Conservation (phyloP, 2,329 filamentous ascomycete species). For the Neocatenulostroma microsporum region DNA sequence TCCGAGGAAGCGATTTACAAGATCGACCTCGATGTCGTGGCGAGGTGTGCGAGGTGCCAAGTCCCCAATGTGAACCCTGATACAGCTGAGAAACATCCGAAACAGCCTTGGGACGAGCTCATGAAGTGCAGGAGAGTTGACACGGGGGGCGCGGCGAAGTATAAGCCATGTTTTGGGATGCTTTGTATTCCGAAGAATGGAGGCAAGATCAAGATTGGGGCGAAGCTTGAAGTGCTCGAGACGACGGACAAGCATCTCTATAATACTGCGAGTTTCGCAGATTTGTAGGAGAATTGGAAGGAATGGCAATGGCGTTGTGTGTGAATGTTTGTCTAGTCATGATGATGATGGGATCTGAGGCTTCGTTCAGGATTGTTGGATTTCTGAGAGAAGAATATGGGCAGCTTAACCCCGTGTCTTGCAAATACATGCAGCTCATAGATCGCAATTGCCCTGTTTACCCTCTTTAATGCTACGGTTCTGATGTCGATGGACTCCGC, state of each 20-base stretch:
- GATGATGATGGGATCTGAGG: too few relatives aligned
- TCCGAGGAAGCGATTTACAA: slow-evolving; percentile 28
- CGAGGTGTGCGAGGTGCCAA: slow-evolving; percentile 53
- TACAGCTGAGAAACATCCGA: slow-evolving; percentile 51
- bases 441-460: too few relatives aligned
- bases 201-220: slow-evolving; percentile 50
- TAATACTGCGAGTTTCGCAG: slow-evolving; percentile 28
- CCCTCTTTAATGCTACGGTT: too few relatives aligned
- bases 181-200: slow-evolving; percentile 52
- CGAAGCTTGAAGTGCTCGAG: slow-evolving; percentile 50
- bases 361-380: too few relatives aligned
- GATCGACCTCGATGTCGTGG: slow-evolving; percentile 50
- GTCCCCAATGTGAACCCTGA: slow-evolving; percentile 59
- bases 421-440: too few relatives aligned
- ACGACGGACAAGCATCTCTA: slow-evolving; percentile 53
- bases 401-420: too few relatives aligned
- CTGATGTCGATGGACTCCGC: too few relatives aligned
- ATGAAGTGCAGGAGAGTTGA: slow-evolving; percentile 55
- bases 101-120: slow-evolving; percentile 55
- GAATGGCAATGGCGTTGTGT: too few relatives aligned
- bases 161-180: slow-evolving; percentile 62
- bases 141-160: slow-evolving; percentile 51
- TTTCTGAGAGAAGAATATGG: too few relatives aligned
- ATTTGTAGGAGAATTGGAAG: slow-evolving; percentile 20
- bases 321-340: too few relatives aligned